Evolutionary conservation across 257 asterid species (phyloP).

Genomic region (Solanum chiquidenum): DNA sequence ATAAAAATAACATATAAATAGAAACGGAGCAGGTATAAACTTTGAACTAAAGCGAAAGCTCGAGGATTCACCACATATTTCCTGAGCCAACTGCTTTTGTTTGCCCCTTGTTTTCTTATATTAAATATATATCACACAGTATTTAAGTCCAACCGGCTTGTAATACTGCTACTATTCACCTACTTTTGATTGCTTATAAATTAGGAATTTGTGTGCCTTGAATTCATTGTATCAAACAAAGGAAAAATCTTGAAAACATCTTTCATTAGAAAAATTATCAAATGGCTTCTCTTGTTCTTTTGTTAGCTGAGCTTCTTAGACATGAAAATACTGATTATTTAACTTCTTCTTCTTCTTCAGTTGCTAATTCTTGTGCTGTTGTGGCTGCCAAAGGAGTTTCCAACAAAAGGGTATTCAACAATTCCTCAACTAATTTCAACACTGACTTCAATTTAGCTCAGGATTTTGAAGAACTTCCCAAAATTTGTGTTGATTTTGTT

Average conservation of each 20-base stretch:
- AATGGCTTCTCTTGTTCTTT: slow-evolving; percentile 65
- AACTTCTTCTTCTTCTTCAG: neutral
- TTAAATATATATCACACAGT: neutral
- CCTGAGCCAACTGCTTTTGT: neutral
- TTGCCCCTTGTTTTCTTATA: neutral
- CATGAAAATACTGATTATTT: slow-evolving; percentile 32
- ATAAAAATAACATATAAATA: too few relatives aligned
- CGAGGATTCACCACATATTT: neutral
- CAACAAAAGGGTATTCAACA: neutral
- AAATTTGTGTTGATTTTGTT: slow-evolving; percentile 16
- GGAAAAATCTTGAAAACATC: neutral
- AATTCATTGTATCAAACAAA: neutral
- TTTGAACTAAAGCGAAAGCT: neutral
- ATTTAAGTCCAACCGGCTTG: neutral
- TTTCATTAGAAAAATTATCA: neutral
- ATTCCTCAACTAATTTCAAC: neutral
- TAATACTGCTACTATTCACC: neutral
- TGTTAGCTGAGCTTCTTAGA: slow-evolving; percentile 41
- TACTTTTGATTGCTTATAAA: neutral
- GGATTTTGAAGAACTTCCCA: slow-evolving; percentile 8
- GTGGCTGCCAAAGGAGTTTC: neutral
- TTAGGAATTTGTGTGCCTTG: neutral
- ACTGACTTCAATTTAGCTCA: neutral
- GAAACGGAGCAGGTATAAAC: too few relatives aligned
- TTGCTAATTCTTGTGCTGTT: neutral